Base-by-base conservation (phyloP, 1,284 basidiomycete species). In the Cryptococcus hybrid region DNA sequence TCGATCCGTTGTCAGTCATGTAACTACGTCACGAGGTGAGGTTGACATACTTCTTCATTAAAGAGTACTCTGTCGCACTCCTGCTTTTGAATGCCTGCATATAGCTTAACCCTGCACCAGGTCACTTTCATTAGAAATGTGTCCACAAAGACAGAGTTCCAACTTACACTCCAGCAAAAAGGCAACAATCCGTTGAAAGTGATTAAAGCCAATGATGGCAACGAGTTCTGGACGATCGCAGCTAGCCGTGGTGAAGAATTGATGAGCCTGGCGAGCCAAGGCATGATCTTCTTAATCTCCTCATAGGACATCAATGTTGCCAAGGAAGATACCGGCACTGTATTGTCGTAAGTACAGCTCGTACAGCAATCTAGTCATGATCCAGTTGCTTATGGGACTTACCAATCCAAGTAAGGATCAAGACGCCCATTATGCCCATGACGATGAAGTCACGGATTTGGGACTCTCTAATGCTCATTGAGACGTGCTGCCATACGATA, bases 401-500 rank as follows among this genome's bases (percentile, higher is more conserved):
- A 78, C 77, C 62, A 49, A 88, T 80, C 92, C 93, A 94, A 75
- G 88, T 88, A 68, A 90, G 85, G 63, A 94, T 81, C 13, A 94
- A 80, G 0, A 90, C 57, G 0, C 76, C 81, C 79, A 92, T 88
- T 15, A 85, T 79, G 4, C 73, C 83, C 35, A 91, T 80, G 2
- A 93, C 87, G 7, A 93, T 71, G 30, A 86, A 59, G 54, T 89
- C 84, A 18, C 92, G 84, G 5, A 86, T 81, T 47, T 85, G 81
- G 9, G 85, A 78, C 7, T 13, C 79, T 38, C 81, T 73, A 3
- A 81, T 77, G 0, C 87, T 83, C 57, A 88, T 84, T 1, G 85
- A 81, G 78, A 98, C 88, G 18, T 92, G 94, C 45, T 85, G 82
- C 96, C 95, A 99, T 15, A 97, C 86, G 57, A 99, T 90, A 74